These are phyloP conservation scores for Colletotrichum tofieldiae DNA, from an alignment of 2,329 filamentous ascomycete species.

Conservation along the genomic window DNA sequence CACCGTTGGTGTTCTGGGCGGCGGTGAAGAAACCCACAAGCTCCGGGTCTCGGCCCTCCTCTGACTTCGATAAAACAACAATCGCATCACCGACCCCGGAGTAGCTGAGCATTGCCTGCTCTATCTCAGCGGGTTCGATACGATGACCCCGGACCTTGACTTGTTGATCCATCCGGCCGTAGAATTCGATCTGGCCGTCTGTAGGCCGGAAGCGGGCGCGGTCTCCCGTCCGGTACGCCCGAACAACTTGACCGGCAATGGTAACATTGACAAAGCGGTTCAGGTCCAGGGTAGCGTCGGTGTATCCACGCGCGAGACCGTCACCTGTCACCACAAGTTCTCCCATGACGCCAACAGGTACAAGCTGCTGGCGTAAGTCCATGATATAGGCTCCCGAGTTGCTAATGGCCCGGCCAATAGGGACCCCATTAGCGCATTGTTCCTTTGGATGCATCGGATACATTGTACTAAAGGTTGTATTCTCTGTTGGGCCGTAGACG, in stretches of 20 bases:
- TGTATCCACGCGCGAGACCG: conserved; percentile 46
- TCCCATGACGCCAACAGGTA: conserved; percentile 48
- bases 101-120: conserved; percentile 42
- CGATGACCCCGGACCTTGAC: conserved; percentile 52
- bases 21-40: not conserved
- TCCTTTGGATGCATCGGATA: not conserved
- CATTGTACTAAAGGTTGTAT: conserved; percentile 1
- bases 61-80: conserved; percentile 37
- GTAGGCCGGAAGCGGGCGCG: not conserved
- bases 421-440: conserved; percentile 38
- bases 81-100: conserved; percentile 42
- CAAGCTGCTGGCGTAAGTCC: conserved; percentile 45
- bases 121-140: conserved; percentile 49
- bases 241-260: conserved; percentile 12
- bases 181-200: conserved; percentile 48
- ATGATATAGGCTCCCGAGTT: conserved; percentile 46
- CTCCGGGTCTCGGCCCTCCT: not conserved
- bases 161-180: conserved; percentile 49
- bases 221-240: conserved; percentile 50
- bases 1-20: not conserved
- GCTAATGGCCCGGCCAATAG: conserved; percentile 43
- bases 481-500: conserved; percentile 45
- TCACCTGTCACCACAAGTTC: conserved; percentile 34
- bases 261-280: conserved; percentile 43
- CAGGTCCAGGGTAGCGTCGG: conserved; percentile 27